Conservation (phyloP, 352 stramenopile species). For the Halophytophthora batemanensis region DNA sequence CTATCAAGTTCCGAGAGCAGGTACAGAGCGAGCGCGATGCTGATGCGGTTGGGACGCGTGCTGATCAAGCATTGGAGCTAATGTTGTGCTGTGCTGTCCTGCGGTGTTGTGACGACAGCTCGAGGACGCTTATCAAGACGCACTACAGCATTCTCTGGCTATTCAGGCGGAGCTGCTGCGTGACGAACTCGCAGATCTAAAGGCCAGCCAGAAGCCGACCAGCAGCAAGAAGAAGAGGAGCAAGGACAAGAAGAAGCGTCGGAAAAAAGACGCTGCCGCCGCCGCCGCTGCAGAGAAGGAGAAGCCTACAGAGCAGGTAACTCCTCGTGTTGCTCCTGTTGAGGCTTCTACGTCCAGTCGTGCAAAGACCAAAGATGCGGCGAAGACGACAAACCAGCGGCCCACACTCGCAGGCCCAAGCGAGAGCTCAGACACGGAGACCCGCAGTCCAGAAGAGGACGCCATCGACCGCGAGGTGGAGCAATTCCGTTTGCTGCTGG, state of each 20-base stretch:
- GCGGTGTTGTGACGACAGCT: conserved; percentile 31
- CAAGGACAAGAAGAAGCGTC: conserved; percentile 77
- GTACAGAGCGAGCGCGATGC: conserved; percentile 16
- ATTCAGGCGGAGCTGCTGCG: conserved; percentile 70
- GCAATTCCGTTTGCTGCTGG: conserved; percentile 63
- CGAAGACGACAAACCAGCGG: conserved; percentile 6
- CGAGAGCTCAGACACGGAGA: conserved; percentile 26
- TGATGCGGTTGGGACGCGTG: background rate
- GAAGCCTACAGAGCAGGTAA: conserved; percentile 22
- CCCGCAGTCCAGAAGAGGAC: conserved; percentile 36
- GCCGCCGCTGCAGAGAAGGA: conserved; percentile 13
- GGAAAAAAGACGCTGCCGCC: conserved; percentile 48
- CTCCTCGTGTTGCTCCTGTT: conserved; percentile 7
- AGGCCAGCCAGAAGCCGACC: conserved; percentile 55
- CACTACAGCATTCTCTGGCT: conserved; percentile 70
- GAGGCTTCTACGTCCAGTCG: conserved; percentile 1
- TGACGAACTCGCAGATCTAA: conserved; percentile 67
- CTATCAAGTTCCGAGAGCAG: conserved; percentile 80
- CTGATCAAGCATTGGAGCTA: conserved; percentile 6
- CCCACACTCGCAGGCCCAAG: conserved; percentile 15
- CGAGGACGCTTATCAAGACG: conserved; percentile 74
- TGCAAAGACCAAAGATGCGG: conserved; percentile 9
- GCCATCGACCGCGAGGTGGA: conserved; percentile 76
- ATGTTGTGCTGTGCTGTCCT: conserved; percentile 6
- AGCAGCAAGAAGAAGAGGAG: conserved; percentile 67